A percentile compares a stretch with the other conserved stretches of the same genome.
Conservation (phyloP, 257 asterid species). For the Petunia secreta region DNA sequence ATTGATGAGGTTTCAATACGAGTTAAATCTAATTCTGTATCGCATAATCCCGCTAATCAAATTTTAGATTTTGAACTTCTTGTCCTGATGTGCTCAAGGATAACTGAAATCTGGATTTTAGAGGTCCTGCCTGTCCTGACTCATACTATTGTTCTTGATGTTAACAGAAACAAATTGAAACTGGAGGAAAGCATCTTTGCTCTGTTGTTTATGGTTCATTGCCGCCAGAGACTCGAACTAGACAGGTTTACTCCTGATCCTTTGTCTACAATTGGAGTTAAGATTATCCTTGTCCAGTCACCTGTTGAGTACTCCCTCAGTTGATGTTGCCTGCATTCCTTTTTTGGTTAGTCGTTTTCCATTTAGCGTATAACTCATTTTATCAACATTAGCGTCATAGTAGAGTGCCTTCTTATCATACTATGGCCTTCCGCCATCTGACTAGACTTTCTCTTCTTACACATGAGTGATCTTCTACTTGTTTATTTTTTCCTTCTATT, state of each 20-base stretch:
- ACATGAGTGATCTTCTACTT: background rate
- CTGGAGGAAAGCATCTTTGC: constrained; percentile 70
- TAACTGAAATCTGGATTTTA: background rate
- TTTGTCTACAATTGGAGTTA: constrained; percentile 32
- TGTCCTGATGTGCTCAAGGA: constrained; percentile 5
- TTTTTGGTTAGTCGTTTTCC: background rate
- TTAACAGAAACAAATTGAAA: constrained; percentile 76
- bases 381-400: background rate
- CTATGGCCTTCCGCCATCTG: background rate
- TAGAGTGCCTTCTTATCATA: background rate
- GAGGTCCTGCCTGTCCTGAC: background rate
- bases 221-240: constrained; percentile 93
- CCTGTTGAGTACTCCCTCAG: background rate
- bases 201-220: constrained; percentile 98
- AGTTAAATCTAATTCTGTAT: constrained; percentile 15
- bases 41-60: background rate
- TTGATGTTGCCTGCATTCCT: background rate
- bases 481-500: background rate
- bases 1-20: background rate
- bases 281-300: constrained; percentile 5
- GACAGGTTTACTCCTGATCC: constrained; percentile 68
- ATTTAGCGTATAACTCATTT: background rate
- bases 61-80: constrained; percentile 8
- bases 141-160: constrained; percentile 20
- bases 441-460: background rate